phyloP scores from a whole-genome alignment of 1,284 basidiomycete species.

The Microbotryum lychnidis-dioicae region DNA sequence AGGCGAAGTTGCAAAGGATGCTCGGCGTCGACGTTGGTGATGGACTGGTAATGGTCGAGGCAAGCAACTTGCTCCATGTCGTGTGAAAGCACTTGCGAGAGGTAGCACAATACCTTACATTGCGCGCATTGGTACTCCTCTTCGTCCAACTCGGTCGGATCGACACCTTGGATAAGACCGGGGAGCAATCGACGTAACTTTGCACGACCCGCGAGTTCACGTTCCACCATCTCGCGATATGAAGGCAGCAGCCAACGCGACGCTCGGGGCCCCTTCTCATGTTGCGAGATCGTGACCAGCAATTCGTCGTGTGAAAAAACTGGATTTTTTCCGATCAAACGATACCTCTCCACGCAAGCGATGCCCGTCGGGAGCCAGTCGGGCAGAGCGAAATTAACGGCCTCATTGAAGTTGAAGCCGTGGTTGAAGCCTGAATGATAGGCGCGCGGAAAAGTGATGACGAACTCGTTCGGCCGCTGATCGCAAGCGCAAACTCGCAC shows the following conservation, averaged over 20 bases:
- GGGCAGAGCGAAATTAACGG: constrained; percentile 95
- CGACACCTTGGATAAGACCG: constrained; percentile 59
- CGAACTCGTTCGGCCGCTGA: constrained; percentile 94
- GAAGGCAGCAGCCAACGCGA: constrained; percentile 81
- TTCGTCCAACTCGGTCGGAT: constrained; percentile 74
- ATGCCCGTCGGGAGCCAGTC: constrained; percentile 86
- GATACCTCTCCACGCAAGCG: constrained; percentile 76
- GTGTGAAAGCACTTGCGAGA: constrained; percentile 71
- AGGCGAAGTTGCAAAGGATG: constrained; percentile 17
- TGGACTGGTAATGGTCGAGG: constrained; percentile 57
- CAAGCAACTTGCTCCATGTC: constrained; percentile 62
- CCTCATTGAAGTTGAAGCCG: constrained; percentile 89
- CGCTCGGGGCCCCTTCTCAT: constrained; percentile 85
- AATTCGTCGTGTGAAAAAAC: constrained; percentile 99
- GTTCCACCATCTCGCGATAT: constrained; percentile 78
- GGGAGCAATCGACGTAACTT: constrained; percentile 44
- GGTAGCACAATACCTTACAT: constrained; percentile 93
- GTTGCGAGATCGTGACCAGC: constrained; percentile 86
- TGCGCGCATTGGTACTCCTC: constrained; percentile 89
- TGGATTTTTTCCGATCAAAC: constrained; percentile 79
- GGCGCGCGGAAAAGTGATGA: constrained; percentile 94
- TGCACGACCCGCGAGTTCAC: constrained; percentile 65
- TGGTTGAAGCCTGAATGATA: constrained; percentile 79
- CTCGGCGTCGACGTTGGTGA: constrained; percentile 11
- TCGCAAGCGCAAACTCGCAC: constrained; percentile 93